Conservation (phyloP, 345 rosid species). For the Arabis alpina region DNA sequence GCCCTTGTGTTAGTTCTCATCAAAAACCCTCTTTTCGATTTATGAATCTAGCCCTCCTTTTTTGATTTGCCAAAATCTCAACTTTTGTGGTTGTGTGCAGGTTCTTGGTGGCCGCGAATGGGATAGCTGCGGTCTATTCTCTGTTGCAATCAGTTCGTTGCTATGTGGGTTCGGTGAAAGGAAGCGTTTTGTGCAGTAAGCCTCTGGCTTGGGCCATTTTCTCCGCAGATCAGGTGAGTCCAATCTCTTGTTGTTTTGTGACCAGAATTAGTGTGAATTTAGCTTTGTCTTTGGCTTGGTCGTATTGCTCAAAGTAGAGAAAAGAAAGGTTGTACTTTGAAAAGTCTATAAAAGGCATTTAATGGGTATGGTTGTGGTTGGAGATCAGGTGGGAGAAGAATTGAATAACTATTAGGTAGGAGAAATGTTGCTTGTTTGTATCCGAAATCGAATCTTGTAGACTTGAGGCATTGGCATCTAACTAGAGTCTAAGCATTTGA, state of each 20-base stretch:
- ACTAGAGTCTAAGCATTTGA: background rate
- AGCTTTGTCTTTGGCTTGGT: slow-evolving; percentile 17
- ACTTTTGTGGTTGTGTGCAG: slow-evolving; percentile 44
- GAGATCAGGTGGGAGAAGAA: slow-evolving; percentile 3
- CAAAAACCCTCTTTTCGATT: slow-evolving; percentile 1
- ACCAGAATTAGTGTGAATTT: slow-evolving; percentile 15
- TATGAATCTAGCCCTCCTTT: too few relatives aligned
- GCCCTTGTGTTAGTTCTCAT: slow-evolving; percentile 74
- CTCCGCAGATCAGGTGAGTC: slow-evolving; percentile 82
- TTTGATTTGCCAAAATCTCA: too few relatives aligned
- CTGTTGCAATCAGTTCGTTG: slow-evolving; percentile 78
- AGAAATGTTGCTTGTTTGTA: slow-evolving; percentile 17
- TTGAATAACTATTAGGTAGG: slow-evolving; percentile 20
- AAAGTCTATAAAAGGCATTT: slow-evolving; percentile 25
- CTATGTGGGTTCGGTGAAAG: slow-evolving; percentile 60
- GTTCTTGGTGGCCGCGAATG: slow-evolving; percentile 78
- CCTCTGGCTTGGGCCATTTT: slow-evolving; percentile 88
- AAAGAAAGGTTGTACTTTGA: slow-evolving; percentile 29
- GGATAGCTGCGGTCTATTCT: slow-evolving; percentile 75
- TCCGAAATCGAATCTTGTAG: slow-evolving; percentile 11
- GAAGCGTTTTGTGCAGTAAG: slow-evolving; percentile 68
- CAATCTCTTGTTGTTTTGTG: background rate
- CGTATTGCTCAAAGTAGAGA: slow-evolving; percentile 4
- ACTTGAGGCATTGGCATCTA: background rate
- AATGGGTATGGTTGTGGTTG: slow-evolving; percentile 31